phyloP scores from a whole-genome alignment of 1,139 yeast species.

The Yamadazyma pseudoaaseri region DNA sequence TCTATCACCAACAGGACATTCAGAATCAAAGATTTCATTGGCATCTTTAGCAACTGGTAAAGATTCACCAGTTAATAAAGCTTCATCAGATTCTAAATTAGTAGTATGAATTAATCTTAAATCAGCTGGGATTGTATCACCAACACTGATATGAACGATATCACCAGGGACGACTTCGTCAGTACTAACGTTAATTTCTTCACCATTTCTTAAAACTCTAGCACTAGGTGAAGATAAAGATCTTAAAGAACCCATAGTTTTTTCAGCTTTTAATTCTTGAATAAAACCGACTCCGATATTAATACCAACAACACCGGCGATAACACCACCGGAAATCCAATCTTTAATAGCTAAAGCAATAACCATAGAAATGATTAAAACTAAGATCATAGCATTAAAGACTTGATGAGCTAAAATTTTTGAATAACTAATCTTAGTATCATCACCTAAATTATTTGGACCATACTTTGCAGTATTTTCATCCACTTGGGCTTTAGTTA shows the following conservation, averaged over 20 bases:
- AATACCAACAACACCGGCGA: slow-evolving; percentile 65
- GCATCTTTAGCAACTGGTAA: slow-evolving; percentile 65
- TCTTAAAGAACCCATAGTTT: slow-evolving; percentile 75
- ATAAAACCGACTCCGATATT: slow-evolving; percentile 68
- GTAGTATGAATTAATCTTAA: slow-evolving; percentile 57
- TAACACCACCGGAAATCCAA: slow-evolving; percentile 84
- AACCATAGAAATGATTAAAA: slow-evolving; percentile 69
- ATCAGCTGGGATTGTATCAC: slow-evolving; percentile 83
- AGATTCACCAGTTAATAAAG: slow-evolving; percentile 78
- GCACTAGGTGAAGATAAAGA: slow-evolving; percentile 77
- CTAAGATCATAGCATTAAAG: slow-evolving; percentile 79
- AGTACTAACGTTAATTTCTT: slow-evolving; percentile 58
- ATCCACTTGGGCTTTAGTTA: slow-evolving; percentile 36
- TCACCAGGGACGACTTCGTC: slow-evolving; percentile 83
- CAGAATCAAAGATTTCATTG: slow-evolving; percentile 12
- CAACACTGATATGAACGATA: slow-evolving; percentile 61
- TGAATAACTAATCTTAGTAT: slow-evolving; percentile 52
- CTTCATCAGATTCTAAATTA: slow-evolving; percentile 81
- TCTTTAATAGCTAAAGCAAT: slow-evolving; percentile 74
- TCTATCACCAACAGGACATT: slow-evolving; percentile 68
- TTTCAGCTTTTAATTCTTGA: slow-evolving; percentile 74
- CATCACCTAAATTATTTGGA: slow-evolving; percentile 61
- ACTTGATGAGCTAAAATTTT: slow-evolving; percentile 66
- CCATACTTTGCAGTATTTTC: slow-evolving; percentile 40
- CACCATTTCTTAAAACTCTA: slow-evolving; percentile 63